Percentiles rank a stretch among this genome's conserved stretches.
These are phyloP conservation scores for Daldinia concentrica DNA, from an alignment of 495 filamentous ascomycete genomes.

Conservation along the genomic window DNA sequence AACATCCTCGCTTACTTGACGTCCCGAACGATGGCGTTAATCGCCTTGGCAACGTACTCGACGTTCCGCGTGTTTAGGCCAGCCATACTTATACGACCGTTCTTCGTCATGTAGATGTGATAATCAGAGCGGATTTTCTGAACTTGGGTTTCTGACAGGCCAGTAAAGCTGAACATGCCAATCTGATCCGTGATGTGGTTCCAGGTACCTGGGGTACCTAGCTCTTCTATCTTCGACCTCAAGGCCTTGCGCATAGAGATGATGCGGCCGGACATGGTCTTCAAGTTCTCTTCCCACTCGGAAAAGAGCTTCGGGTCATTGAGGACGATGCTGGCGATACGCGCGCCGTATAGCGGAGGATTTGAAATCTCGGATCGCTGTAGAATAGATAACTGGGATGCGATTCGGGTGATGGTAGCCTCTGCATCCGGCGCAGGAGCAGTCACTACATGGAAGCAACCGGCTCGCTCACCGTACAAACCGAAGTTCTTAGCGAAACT, in stretches of 20 bases:
- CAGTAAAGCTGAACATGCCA: conserved; percentile 99
- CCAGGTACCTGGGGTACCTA: conserved; percentile 90
- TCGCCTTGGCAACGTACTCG: conserved; percentile 88
- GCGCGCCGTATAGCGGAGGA: conserved; percentile 91
- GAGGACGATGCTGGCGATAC: conserved; percentile 82
- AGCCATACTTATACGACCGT: conserved; percentile 96
- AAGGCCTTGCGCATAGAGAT: conserved; percentile 85
- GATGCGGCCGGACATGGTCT: conserved; percentile 94
- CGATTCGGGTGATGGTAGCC: conserved; percentile 71
- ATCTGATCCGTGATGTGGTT: conserved; percentile 98
- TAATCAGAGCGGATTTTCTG: conserved; percentile 76
- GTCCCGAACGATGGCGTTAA: conserved; percentile 85
- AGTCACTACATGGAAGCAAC: conserved; percentile 95
- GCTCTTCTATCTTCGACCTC: conserved; percentile 76
- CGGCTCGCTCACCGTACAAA: conserved; percentile 94
- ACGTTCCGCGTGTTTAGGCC: conserved; percentile 91
- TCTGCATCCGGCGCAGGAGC: conserved; percentile 71
- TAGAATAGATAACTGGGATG: conserved; percentile 90
- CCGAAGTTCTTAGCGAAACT: conserved; percentile 99
- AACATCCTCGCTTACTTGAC: conserved; percentile 37
- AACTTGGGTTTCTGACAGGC: conserved; percentile 87
- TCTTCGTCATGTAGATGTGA: conserved; percentile 99
- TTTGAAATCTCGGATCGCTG: conserved; percentile 98
- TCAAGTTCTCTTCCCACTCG: conserved; percentile 94
- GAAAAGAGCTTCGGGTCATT: conserved; percentile 84